These are phyloP conservation scores for Hypoxylon sp. DNA, from an alignment of 2,329 filamentous ascomycete genomes.

Conservation along the genomic window DNA sequence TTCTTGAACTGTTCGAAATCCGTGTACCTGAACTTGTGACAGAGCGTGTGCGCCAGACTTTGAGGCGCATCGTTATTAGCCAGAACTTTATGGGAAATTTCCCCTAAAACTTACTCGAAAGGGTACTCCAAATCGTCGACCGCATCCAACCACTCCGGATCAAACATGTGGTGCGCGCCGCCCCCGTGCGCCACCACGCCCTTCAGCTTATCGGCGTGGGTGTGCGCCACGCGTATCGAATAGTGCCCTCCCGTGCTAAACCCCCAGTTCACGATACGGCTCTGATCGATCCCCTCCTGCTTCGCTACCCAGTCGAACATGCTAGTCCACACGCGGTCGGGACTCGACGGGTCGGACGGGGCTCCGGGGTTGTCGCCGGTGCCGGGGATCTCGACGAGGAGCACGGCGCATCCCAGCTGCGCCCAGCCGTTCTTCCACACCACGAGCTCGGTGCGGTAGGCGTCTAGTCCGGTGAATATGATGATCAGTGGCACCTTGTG, in stretches of 20 bases:
- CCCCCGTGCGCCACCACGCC: conserved; percentile 67
- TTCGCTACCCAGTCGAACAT: conserved; percentile 66
- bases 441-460: conserved; percentile 51
- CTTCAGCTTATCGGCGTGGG: conserved; percentile 63
- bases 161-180: conserved; percentile 70
- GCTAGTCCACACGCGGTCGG: conserved; percentile 66
- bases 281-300: conserved; percentile 61
- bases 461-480: conserved; percentile 50
- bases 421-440: conserved; percentile 53
- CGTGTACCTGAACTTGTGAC: conserved; percentile 48
- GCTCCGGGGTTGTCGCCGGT: conserved; percentile 68
- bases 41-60: conserved; percentile 49
- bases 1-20: conserved; percentile 50
- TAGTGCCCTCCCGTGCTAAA: conserved; percentile 72
- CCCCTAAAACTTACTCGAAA: conserved; percentile 59
- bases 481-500: conserved; percentile 46
- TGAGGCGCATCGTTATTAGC: conserved; percentile 11
- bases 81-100: background rate
- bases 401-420: conserved; percentile 59
- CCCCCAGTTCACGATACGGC: conserved; percentile 65
- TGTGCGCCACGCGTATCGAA: conserved; percentile 68
- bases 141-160: conserved; percentile 63
- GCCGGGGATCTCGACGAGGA: conserved; percentile 68
- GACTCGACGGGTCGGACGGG: conserved; percentile 59
- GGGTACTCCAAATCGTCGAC: conserved; percentile 70